Conservation (phyloP, 495 filamentous ascomycete species). For the Aspergillus heteromorphus region DNA sequence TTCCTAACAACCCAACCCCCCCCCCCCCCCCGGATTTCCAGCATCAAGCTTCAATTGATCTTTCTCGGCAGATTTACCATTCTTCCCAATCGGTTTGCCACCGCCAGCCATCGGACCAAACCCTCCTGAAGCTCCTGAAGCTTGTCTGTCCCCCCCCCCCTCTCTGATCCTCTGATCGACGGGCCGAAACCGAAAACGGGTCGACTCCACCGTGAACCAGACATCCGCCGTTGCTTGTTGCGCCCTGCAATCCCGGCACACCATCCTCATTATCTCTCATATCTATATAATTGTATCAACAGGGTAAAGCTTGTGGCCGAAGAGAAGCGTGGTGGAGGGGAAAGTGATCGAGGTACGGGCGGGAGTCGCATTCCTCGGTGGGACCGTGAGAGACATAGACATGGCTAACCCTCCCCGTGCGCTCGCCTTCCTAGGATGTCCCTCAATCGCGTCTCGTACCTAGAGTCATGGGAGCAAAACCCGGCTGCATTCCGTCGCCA, state of each 20-base stretch:
- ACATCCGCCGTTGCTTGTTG: neutral
- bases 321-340: neutral
- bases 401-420: neutral
- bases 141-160: neutral
- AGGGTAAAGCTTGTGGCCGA: neutral
- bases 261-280: no score
- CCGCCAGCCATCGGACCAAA: neutral
- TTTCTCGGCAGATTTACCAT: no score
- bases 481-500: conserved; percentile 30
- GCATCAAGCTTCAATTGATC: neutral
- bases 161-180: conserved; percentile 1
- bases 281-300: neutral
- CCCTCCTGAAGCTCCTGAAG: neutral
- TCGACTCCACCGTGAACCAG: conserved; percentile 2
- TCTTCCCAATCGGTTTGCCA: neutral
- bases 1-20: no score
- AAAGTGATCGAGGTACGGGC: neutral
- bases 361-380: neutral
- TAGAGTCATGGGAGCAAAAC: conserved; percentile 42
- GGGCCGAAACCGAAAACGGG: conserved; percentile 2
- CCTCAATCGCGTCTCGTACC: conserved; percentile 21
- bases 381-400: no score
- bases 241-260: no score
- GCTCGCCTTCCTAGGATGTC: conserved; percentile 12
- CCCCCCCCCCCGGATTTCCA: no score